Conservation (phyloP, 148 eudicot genomes). For the Rheum nobile region DNA sequence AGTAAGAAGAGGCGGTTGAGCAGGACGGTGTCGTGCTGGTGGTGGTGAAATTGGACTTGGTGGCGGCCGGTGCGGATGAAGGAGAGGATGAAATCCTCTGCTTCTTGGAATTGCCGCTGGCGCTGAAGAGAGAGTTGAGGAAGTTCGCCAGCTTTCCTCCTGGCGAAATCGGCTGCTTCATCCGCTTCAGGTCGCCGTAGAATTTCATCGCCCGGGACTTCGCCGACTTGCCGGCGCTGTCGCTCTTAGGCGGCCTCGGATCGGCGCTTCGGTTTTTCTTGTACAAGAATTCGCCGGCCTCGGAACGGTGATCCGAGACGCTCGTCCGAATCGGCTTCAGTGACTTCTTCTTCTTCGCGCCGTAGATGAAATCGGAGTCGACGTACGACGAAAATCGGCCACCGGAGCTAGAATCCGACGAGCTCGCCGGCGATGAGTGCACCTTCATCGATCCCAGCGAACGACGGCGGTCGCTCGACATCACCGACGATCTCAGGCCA, state of each 20-base stretch:
- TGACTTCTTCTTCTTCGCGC: slow-evolving; percentile 1
- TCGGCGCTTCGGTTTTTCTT: too few species aligned
- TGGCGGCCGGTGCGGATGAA: too few species aligned
- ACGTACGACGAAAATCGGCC: slow-evolving; percentile 27
- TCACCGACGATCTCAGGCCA: slow-evolving; percentile 1
- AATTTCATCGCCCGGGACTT: slow-evolving; percentile 66
- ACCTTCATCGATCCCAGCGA: background rate
- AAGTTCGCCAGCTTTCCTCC: slow-evolving; percentile 64
- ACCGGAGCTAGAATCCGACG: slow-evolving; percentile 44
- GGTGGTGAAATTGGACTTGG: slow-evolving; percentile 14
- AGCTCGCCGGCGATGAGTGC: slow-evolving; percentile 17
- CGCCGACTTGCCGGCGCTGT: slow-evolving; percentile 22
- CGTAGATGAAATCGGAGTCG: slow-evolving; percentile 16
- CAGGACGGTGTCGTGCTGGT: slow-evolving; percentile 4
- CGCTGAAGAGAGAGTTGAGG: slow-evolving; percentile 56
- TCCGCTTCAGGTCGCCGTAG: slow-evolving; percentile 52
- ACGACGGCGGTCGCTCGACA: background rate
- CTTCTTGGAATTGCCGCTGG: slow-evolving; percentile 12
- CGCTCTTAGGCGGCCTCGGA: slow-evolving; percentile 3
- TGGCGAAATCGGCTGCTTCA: slow-evolving; percentile 60
- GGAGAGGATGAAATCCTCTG: slow-evolving; percentile 1
- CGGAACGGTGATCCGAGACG: slow-evolving; percentile 9
- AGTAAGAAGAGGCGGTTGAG: slow-evolving; percentile 23
- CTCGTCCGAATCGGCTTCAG: slow-evolving; percentile 40
- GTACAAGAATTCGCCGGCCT: too few species aligned